Percentiles rank a stretch among this genome's conserved stretches.
phyloP scores from a whole-genome alignment of 805 yeast species.

The Pichia paraexigua region DNA sequence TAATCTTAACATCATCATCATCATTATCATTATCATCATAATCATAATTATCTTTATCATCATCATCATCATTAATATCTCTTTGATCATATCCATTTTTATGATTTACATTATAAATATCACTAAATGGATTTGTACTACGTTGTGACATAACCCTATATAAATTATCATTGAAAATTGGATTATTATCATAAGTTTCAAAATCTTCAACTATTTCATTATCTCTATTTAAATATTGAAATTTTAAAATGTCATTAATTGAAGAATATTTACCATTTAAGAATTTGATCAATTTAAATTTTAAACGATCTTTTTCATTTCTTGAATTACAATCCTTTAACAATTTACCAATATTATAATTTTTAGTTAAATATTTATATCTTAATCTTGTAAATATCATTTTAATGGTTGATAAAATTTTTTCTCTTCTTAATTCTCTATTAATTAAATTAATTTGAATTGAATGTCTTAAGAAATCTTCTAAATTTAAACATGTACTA shows the following conservation, averaged over 20 bases:
- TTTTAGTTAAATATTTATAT: constrained; percentile 22
- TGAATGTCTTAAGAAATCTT: constrained; percentile 59
- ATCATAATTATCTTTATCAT: background rate
- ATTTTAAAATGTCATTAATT: constrained; percentile 1
- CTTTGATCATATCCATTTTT: too few relatives aligned
- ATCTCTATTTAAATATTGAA: background rate
- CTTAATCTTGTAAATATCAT: constrained; percentile 43
- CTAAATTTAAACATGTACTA: constrained; percentile 64
- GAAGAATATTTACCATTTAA: constrained; percentile 7
- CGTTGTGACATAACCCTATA: constrained; percentile 21
- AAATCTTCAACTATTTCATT: constrained; percentile 6
- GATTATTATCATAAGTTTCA: background rate
- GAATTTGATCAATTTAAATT: background rate
- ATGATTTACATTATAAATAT: constrained; percentile 7
- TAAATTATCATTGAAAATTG: constrained; percentile 6
- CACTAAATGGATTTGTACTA: constrained; percentile 25
- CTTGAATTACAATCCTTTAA: constrained; percentile 2
- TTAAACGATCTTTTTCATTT: background rate
- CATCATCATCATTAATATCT: background rate
- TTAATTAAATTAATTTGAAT: constrained; percentile 51
- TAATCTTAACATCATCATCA: background rate
- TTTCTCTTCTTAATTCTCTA: constrained; percentile 33
- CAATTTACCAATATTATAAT: constrained; percentile 1
- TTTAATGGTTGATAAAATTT: constrained; percentile 39
- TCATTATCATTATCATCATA: background rate